phyloP scores from a whole-genome alignment of 805 yeast genomes.

The Pichia manshurica region DNA sequence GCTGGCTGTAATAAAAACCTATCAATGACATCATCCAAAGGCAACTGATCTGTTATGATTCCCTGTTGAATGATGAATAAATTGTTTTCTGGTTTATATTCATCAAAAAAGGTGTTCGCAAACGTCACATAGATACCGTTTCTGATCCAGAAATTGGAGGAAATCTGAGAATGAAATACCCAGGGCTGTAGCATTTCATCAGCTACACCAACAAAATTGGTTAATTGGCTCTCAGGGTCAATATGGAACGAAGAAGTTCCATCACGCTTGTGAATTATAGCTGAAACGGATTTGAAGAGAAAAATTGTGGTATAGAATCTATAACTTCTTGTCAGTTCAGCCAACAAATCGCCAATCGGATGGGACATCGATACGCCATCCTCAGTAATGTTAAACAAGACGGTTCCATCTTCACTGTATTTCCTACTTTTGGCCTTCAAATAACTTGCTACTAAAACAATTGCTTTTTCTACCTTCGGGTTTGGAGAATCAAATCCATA shows the following conservation, averaged over 20 bases:
- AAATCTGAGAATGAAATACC: constrained; percentile 57
- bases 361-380: constrained; percentile 52
- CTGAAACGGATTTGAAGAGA: constrained; percentile 14
- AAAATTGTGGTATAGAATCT: constrained; percentile 24
- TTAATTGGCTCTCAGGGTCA: constrained; percentile 13
- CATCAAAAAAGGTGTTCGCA: constrained; percentile 20
- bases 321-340: constrained; percentile 36
- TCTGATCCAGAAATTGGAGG: constrained; percentile 66
- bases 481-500: constrained; percentile 18
- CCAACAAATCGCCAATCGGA: constrained; percentile 54
- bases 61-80: constrained; percentile 43
- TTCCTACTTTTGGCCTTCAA: constrained; percentile 17
- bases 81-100: constrained; percentile 33
- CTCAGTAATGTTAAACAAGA: constrained; percentile 31
- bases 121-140: constrained; percentile 45
- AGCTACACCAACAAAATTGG: constrained; percentile 34
- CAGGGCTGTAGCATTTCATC: constrained; percentile 56
- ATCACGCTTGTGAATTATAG: constrained; percentile 9
- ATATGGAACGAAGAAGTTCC: constrained; percentile 5
- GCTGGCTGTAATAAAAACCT: constrained; percentile 50
- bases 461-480: constrained; percentile 29
- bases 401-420: neutral
- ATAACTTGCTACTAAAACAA: constrained; percentile 31
- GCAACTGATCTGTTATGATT: constrained; percentile 30
- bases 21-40: constrained; percentile 37